Evolutionary conservation across 805 yeast species (phyloP), one percentile per base, ranked within the genome.

Genomic region (Candida ipomoeae): DNA sequence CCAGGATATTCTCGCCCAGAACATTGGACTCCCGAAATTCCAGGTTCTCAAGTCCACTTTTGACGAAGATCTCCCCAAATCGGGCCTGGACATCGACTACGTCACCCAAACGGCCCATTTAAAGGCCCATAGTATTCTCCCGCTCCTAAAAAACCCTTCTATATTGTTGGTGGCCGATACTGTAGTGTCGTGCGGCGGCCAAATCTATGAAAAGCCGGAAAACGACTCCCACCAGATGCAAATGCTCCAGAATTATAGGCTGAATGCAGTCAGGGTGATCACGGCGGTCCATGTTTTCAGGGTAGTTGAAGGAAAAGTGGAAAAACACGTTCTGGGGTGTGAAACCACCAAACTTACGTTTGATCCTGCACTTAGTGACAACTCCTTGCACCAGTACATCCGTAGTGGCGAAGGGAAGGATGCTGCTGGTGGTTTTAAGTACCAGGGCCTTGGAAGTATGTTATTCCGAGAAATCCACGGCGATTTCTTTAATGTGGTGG

Each of bases 341-440:
- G 72, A 69, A n/a, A 69, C 69, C 4, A 69, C 78, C 8, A 72
- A 66, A 13, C 76, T 79, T 5, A 84, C 81, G 49, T 72, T 83
- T 41, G 65, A 65, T 5, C 75, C 78, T 62, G 50, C 62, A 1
- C 66, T 83, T 13, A 74, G 82, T 0, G 82, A 81, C 55, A 80
- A 73, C n/a, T 71, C 84, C 37, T 60, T 92, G 3, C 61, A 77
- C 23, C 70, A 74, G 14, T 92, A 92, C 64, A 85, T 87, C 10
- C 75, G 75, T 2, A 69, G 83, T 2, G 84, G 78, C 20, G 97
- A 92, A 63, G 98, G 94, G 1, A 49, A 74, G 6, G 77, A 78
- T 44, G 97, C 88, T 1, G 96, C 98, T 2, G 99, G 97, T 5
- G 99, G 99, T 0, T 91, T 88, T 69, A 83, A 83, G 58, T 83